Evolutionary conservation across 805 yeast species (phyloP).

Genomic region (Hyphopichia homilentoma): DNA sequence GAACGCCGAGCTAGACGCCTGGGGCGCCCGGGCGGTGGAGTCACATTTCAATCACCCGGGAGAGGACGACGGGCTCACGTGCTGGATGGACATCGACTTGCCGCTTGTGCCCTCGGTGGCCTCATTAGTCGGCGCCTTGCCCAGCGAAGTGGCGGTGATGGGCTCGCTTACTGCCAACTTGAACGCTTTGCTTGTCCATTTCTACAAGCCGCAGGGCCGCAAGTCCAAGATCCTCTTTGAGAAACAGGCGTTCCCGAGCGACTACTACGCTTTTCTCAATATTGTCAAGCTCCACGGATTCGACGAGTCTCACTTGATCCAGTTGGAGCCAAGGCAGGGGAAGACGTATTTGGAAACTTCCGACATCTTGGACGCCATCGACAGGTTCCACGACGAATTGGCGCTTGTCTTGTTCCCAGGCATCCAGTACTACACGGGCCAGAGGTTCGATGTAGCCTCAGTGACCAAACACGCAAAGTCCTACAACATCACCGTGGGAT

Average conservation of each 20-base stretch:
- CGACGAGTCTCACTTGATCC: conserved; percentile 55
- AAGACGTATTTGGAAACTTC: conserved; percentile 57
- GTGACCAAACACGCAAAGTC: conserved; percentile 64
- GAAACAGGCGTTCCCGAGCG: conserved; percentile 88
- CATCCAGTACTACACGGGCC: conserved; percentile 91
- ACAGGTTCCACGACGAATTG: conserved; percentile 52
- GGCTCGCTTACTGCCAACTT: conserved; percentile 81
- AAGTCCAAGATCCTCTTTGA: conserved; percentile 77
- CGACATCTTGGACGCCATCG: conserved; percentile 56
- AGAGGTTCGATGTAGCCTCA: conserved; percentile 66
- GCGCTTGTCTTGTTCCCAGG: conserved; percentile 83
- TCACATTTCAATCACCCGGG: conserved; percentile 75
- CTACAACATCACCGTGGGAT: conserved; percentile 61
- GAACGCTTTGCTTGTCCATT: conserved; percentile 68
- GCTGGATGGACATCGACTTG: conserved; percentile 84
- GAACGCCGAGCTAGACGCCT: conserved; percentile 68
- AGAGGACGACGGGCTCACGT: conserved; percentile 43
- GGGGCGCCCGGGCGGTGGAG: conserved; percentile 80
- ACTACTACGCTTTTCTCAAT: conserved; percentile 78
- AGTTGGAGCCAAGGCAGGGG: conserved; percentile 56
- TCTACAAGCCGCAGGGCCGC: conserved; percentile 61
- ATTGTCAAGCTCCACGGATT: conserved; percentile 61
- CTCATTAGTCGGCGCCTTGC: conserved; percentile 70
- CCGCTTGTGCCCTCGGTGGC: conserved; percentile 70
- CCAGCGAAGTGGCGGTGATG: conserved; percentile 82